Conservation (phyloP, 2,329 filamentous ascomycete species). For the Acrocalymma vagum region DNA sequence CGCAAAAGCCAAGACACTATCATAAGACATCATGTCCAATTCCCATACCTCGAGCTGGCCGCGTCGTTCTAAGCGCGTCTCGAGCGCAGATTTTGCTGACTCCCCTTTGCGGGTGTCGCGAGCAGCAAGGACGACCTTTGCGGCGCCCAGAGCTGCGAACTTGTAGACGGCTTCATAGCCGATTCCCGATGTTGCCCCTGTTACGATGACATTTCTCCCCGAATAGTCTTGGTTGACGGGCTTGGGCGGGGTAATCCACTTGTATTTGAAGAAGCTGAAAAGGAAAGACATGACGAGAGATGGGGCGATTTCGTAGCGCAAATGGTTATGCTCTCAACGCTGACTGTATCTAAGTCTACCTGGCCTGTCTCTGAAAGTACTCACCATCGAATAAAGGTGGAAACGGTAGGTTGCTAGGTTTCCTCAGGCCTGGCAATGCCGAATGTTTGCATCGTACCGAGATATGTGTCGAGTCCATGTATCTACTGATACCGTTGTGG, state of each 20-base stretch:
- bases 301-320: too few species aligned
- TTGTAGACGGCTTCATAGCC: slow-evolving; percentile 49
- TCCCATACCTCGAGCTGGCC: slow-evolving; percentile 46
- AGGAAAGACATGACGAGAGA: slow-evolving; percentile 28
- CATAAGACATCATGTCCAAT: slow-evolving; percentile 46
- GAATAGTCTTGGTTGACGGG: slow-evolving; percentile 41
- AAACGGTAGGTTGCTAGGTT: too few species aligned
- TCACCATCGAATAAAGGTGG: too few species aligned
- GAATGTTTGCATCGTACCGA: too few species aligned
- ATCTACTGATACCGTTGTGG: too few species aligned
- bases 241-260: slow-evolving; percentile 45
- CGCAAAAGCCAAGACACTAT: slow-evolving; percentile 42
- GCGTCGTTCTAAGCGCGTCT: slow-evolving; percentile 29
- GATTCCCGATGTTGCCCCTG: slow-evolving; percentile 50
- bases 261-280: slow-evolving; percentile 35
- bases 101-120: slow-evolving; percentile 47
- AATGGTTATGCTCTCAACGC: too few species aligned
- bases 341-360: too few species aligned
- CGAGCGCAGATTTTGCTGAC: slow-evolving; percentile 38
- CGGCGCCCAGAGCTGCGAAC: slow-evolving; percentile 45
- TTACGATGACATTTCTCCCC: slow-evolving; percentile 56
- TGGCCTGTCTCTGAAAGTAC: too few species aligned
- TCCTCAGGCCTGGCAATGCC: too few species aligned
- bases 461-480: too few species aligned
- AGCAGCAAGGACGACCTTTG: slow-evolving; percentile 49